Percentiles rank a stretch among this genome's conserved stretches.
Conservation (phyloP, 1,139 yeast genomes). For the Candida neerlandica region DNA sequence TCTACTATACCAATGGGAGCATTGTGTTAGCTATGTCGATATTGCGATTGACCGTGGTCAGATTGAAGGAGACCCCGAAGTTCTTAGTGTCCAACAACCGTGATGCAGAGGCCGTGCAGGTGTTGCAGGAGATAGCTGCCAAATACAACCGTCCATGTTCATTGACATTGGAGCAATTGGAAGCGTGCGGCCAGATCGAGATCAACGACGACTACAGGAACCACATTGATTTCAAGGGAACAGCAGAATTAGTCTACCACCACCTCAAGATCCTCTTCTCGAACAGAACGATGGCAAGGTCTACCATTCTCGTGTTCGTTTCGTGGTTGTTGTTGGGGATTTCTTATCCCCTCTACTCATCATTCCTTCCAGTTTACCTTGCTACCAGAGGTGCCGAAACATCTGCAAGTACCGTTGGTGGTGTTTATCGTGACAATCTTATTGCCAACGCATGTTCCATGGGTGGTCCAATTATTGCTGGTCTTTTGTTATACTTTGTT, state of each 20-base stretch:
- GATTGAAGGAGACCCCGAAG: conserved; percentile 38
- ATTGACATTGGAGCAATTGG: conserved; percentile 30
- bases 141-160: conserved; percentile 32
- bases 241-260: conserved; percentile 17
- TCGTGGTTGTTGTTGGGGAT: conserved; percentile 57
- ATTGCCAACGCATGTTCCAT: conserved; percentile 53
- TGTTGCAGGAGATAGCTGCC: conserved; percentile 29
- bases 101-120: conserved; percentile 36
- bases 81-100: conserved; percentile 35
- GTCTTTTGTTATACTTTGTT: conserved; percentile 39
- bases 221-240: conserved; percentile 20
- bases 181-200: conserved; percentile 30
- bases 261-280: conserved; percentile 41
- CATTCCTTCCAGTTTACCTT: conserved; percentile 52
- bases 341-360: conserved; percentile 51
- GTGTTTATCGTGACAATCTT: conserved; percentile 55
- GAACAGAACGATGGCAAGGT: conserved; percentile 37
- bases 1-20: conserved; percentile 35
- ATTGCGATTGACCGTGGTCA: conserved; percentile 27
- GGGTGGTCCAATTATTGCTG: conserved; percentile 27
- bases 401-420: conserved; percentile 32
- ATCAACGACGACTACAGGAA: conserved; percentile 21
- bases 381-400: conserved; percentile 49
- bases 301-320: conserved; percentile 41
- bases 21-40: conserved; percentile 33